These are phyloP conservation scores for Hemisphaericaspora xylofermentans DNA, from an alignment of 1,139 yeast species.

Conservation along the genomic window DNA sequence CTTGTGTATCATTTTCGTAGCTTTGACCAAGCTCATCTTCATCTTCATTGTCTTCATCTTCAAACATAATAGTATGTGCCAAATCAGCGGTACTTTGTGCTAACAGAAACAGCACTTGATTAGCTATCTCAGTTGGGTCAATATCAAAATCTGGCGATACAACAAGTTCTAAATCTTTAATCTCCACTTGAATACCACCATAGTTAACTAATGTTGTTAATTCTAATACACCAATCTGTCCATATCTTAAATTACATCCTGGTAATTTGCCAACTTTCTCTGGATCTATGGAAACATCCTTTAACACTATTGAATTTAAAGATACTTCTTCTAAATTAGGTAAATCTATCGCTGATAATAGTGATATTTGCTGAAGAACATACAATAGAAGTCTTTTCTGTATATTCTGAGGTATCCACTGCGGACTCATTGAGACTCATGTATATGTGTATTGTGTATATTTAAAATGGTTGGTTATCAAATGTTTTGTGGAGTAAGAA, in stretches of 20 bases:
- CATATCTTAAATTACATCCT: constrained; percentile 64
- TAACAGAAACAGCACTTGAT: constrained; percentile 40
- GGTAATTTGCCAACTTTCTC: constrained; percentile 67
- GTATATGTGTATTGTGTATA: not conserved
- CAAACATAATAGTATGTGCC: constrained; percentile 58
- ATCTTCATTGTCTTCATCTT: constrained; percentile 19
- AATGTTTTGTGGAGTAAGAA: constrained; percentile 1
- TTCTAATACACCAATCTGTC: constrained; percentile 55
- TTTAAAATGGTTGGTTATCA: not conserved
- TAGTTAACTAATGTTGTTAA: constrained; percentile 24
- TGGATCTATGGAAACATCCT: constrained; percentile 69
- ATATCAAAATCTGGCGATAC: constrained; percentile 48
- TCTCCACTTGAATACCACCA: constrained; percentile 67
- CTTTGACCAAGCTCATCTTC: constrained; percentile 15
- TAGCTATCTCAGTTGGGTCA: constrained; percentile 25
- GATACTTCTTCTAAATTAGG: constrained; percentile 79
- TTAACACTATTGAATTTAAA: constrained; percentile 51
- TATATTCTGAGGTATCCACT: constrained; percentile 80
- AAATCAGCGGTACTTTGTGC: constrained; percentile 68
- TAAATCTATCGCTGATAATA: constrained; percentile 78
- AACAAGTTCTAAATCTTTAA: constrained; percentile 55
- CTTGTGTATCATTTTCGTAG: constrained; percentile 12
- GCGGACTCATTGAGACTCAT: constrained; percentile 51
- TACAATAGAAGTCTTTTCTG: constrained; percentile 80
- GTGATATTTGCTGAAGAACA: constrained; percentile 76